Base-by-base conservation (phyloP, 2,329 filamentous ascomycete genomes). In the Ophiocordyceps australis region DNA sequence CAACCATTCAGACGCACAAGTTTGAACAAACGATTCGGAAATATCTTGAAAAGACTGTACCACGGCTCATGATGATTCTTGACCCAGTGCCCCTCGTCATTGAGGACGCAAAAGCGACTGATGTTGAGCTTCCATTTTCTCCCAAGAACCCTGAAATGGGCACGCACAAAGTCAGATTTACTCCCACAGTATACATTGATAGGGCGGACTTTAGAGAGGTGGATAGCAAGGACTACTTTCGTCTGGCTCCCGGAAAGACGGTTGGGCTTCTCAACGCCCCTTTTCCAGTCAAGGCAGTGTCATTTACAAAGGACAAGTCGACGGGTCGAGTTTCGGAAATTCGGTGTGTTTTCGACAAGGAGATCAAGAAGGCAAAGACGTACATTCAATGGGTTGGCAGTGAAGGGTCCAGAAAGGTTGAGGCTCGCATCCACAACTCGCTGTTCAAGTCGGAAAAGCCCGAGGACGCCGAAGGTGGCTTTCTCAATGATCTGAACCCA, bases 381-480 rank as follows among this genome's bases (percentile, higher is more conserved):
- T 80, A 71, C 43, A 92, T 94, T 45, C 83, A 93, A 45, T 94
- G 86, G 86, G 79, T 93, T 5, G 70, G 42, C 13, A 44, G 73
- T 5, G 68, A 72, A 20, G 74, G 69, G 2, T 65, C 74, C 1
- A 62, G 62, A 10, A 70, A 71, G 36, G 74, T 75, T 9, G 77
- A 85, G 48, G 78, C 72, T 22, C 76, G 85, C 31, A 62, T 89
- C 24, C 75, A 89, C 54, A 79, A 82, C 45, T 59, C 71, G 4
- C 64, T 95, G 1, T 94, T 94, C 66, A 83, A 82, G 48, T 81
- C 75, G 4, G 74, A 85, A 24, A 76, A 89, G 41, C 85, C 86
- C 3, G 73, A 75, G 20, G 66, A 73, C 9, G 73, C 75, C 4
- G 72, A 74, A 24, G 81, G 76, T 11, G 82, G 82, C 3, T 94